phyloP scores from a whole-genome alignment of 768 basidiomycete species.

The Suillus luteus region DNA sequence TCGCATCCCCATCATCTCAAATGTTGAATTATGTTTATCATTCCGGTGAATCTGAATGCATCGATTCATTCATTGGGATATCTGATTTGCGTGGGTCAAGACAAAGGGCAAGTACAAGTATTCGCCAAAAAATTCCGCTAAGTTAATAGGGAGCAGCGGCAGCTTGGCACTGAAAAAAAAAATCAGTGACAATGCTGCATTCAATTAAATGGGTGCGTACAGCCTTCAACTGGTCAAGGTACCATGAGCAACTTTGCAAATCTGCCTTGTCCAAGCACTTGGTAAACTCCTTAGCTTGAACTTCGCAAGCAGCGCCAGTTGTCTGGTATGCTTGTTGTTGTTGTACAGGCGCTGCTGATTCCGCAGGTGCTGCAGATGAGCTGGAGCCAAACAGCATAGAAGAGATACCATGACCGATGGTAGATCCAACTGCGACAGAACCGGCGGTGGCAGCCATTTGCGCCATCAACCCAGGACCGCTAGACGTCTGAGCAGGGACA shows the following conservation, averaged over 20 bases:
- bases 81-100: background rate
- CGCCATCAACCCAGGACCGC: slow-evolving; percentile 71
- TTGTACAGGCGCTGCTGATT: slow-evolving; percentile 50
- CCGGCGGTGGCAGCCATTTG: slow-evolving; percentile 93
- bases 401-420: slow-evolving; percentile 88
- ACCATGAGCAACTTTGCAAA: slow-evolving; percentile 79
- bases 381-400: slow-evolving; percentile 86
- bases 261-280: slow-evolving; percentile 83
- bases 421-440: slow-evolving; percentile 85
- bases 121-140: background rate
- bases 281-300: slow-evolving; percentile 88
- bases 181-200: slow-evolving; percentile 16
- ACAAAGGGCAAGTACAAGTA: background rate
- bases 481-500: slow-evolving; percentile 36
- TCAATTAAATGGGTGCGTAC: slow-evolving; percentile 45
- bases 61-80: background rate
- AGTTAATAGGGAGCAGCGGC: slow-evolving; percentile 62
- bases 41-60: too few species aligned
- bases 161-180: slow-evolving; percentile 62
- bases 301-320: slow-evolving; percentile 59
- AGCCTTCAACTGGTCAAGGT: slow-evolving; percentile 85
- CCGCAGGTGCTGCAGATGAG: slow-evolving; percentile 42
- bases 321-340: slow-evolving; percentile 48
- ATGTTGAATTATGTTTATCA: background rate
- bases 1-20: background rate